These are phyloP conservation scores for Pelargonium cotyledonis DNA, from an alignment of 441 rosid species.

Conservation along the genomic window DNA sequence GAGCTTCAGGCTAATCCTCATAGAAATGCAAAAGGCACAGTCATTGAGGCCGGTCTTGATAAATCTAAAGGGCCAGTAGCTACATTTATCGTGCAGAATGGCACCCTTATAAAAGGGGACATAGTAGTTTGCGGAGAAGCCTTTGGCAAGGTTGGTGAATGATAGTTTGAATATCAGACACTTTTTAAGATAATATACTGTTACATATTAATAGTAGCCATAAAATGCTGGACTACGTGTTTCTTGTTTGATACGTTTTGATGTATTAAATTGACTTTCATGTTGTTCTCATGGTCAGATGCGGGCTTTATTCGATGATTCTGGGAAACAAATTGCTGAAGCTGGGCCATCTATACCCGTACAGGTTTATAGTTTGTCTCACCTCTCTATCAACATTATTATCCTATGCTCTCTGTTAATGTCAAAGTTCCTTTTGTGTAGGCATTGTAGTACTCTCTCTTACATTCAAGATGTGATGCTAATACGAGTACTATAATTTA, in stretches of 20 bases:
- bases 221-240: not conserved
- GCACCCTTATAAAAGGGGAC: conserved; percentile 84
- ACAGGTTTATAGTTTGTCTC: conserved; percentile 50
- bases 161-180: conserved; percentile 16
- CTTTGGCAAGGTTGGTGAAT: conserved; percentile 77
- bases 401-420: not conserved
- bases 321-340: conserved; percentile 71
- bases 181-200: conserved; percentile 17
- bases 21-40: conserved; percentile 93
- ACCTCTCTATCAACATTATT: conserved; percentile 1
- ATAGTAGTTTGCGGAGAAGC: conserved; percentile 91
- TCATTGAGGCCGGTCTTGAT: conserved; percentile 89
- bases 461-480: not conserved
- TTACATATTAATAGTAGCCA: conserved; percentile 1
- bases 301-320: conserved; percentile 86
- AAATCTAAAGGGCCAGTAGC: conserved; percentile 92
- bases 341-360: conserved; percentile 96
- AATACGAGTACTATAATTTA: too few relatives aligned
- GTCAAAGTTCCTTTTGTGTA: not conserved
- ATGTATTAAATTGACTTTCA: not conserved
- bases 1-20: conserved; percentile 96
- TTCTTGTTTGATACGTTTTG: not conserved
- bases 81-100: conserved; percentile 91
- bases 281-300: conserved; percentile 40
- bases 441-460: not conserved